Evolutionary conservation across 768 basidiomycete species (phyloP), one percentile per base, ranked within the genome.

Genomic region (Podaxis sp.): DNA sequence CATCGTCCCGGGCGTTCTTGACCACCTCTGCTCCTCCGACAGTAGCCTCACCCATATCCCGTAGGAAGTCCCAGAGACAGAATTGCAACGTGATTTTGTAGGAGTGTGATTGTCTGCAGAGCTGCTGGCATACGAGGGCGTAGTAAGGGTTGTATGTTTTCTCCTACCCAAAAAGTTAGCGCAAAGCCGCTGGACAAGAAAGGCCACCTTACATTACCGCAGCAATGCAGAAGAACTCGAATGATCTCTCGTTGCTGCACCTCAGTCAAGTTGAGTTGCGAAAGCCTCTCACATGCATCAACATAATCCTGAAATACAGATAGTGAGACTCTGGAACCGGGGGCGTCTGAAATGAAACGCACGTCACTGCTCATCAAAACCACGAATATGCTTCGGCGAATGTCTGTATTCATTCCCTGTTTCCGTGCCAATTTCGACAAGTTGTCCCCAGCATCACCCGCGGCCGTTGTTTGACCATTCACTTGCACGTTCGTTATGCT

Each of bases 391-490:
- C 90, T 89, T 65, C 94, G 81, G 40, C 96, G 84, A 42, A 98
- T 89, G 68, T 98, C 97, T 1, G 96, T 98, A 71, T 99, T 99
- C 96, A 99, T 99, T 22, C 97, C 97, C 72, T 99, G 97, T 71
- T 88, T 90, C 67, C 87, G 83, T 3, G 97, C 96, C n/a, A 99
- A 81, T 68, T 88, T 89, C 42, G 89, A 66, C 36, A 99, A 77
- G 4, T 77, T 72, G 49, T 75, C 79, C 30, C 70, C 68, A 3
- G 71, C 68, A 46, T 76, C 76, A 49, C n/a, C 61, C 46, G 44
- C 63, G 19, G 48, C 72, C 72, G 8, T 66, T 68, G 17, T 66
- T 68, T 46, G 73, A 70, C 49, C 74, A 69, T 57, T 68, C 60
- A 59, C 56, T 67, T 39, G 70, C 65, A 49, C 40, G 4, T 68